Base-by-base conservation (phyloP, 257 asterid genomes). In the Rauvolfia tetraphylla region DNA sequence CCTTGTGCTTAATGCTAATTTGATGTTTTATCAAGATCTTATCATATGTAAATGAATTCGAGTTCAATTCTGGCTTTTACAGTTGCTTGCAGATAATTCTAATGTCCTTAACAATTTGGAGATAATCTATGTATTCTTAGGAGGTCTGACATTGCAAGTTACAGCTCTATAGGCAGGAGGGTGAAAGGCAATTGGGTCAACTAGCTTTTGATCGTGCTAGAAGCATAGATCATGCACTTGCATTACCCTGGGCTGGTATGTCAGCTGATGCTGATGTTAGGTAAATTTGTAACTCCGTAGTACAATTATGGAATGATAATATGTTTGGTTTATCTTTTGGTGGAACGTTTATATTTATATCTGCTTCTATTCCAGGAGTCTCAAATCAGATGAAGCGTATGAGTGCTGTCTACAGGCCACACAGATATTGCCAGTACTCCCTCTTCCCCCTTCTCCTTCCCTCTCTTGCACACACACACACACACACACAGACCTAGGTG, bases 191-290 rank as follows among this genome's bases (percentile, higher is more conserved):
- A 80, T 79, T 91, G 84, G 98, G 97, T n/a, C 97, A 90, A 81
- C 93, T 83, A 84, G 96, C 99, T 79, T 92, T 95, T 85, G 98
- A 95, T 84, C 93, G 87, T 80, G 98, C 99, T 67, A 90, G 99
- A 87, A 95, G 99, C 83, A 95, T 95, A 83, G 99, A 95, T 83
- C 99, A 98, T 75, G 87, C 96, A 57, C 97, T 95, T 84, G 91
- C 97, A 71, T 80, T 95, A 82, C 97, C 99, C 25, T 95, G 99
- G 98, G 98, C 98, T 72, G 98, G 99, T 85, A 95, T 95, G 98
- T 87, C 99, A 38, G 99, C 99, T 73, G 99, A 95, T 92, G 94
- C 94, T 56, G 87, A 75, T 76, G 80, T 85, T 65, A 89, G 99
- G 97, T 95, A 87, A 46, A 62, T 79, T 73, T 76, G 13, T 61